phyloP scores from a whole-genome alignment of 2,329 filamentous ascomycete species.

The Polychaeton citri region DNA sequence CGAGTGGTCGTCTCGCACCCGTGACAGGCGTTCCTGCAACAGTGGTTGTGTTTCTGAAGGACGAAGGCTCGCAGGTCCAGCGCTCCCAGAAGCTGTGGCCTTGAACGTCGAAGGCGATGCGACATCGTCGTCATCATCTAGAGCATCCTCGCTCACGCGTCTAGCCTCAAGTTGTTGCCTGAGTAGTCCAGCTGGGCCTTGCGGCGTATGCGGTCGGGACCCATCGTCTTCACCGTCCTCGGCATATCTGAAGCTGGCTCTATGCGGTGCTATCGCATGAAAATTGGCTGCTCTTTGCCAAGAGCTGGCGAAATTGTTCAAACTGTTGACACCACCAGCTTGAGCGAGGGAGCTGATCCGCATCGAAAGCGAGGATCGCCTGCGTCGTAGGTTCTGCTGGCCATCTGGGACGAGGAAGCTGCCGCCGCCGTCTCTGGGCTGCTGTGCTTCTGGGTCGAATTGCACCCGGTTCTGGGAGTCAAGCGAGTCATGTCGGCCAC shows the following conservation, averaged over 20 bases:
- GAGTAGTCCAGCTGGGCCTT: too few relatives aligned
- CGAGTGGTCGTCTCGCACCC: conserved; percentile 24
- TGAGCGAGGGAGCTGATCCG: conserved; percentile 44
- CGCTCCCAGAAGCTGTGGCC: conserved; percentile 4
- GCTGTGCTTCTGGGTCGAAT: conserved; percentile 16
- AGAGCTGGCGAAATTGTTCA: conserved; percentile 83
- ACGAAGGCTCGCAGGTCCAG: conserved; percentile 5
- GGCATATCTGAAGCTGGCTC: conserved; percentile 53
- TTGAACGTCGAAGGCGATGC: conserved; percentile 11
- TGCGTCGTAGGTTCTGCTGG: conserved; percentile 19
- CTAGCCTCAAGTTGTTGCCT: conserved; percentile 18
- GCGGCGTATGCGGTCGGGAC: too few relatives aligned
- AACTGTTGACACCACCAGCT: conserved; percentile 81
- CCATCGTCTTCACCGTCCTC: conserved; percentile 32
- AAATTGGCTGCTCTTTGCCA: conserved; percentile 88
- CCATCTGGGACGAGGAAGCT: conserved; percentile 7
- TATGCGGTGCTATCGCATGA: conserved; percentile 70
- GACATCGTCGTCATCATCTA: conserved; percentile 11
- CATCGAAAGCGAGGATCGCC: conserved; percentile 36
- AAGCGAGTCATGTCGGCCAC: conserved; percentile 27
- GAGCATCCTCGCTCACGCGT: conserved; percentile 8
- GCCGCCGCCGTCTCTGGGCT: conserved; percentile 5
- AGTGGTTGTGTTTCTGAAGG: conserved; percentile 13
- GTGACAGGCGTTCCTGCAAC: conserved; percentile 14
- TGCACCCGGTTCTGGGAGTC: conserved; percentile 21